Percentiles rank a stretch among this genome's conserved stretches.
phyloP scores from a whole-genome alignment of 345 rosid genomes.

The Citrus reticulata region DNA sequence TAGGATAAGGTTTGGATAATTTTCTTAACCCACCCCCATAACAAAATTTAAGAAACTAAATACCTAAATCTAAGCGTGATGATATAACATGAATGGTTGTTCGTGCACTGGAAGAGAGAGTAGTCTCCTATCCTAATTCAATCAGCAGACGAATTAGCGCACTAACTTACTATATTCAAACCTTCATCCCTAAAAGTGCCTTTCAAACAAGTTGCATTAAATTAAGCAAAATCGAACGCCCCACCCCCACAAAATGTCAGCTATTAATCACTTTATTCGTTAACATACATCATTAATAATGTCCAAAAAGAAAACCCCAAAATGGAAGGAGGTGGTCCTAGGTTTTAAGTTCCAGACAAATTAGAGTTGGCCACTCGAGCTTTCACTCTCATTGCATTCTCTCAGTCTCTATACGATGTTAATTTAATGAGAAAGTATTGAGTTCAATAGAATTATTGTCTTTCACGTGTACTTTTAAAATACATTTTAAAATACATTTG shows the following conservation, averaged over 20 bases:
- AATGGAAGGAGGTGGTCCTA: conserved; percentile 26
- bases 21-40: background rate
- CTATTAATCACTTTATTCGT: background rate
- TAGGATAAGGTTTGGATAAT: conserved; percentile 17
- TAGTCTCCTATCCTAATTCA: background rate
- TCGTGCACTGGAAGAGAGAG: background rate
- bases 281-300: background rate
- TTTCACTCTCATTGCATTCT: background rate
- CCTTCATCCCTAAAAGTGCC: background rate
- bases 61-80: background rate
- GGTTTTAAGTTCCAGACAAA: conserved; percentile 24
- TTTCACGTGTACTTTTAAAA: too few relatives aligned
- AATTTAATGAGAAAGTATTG: too few relatives aligned
- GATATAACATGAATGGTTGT: background rate
- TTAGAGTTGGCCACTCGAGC: conserved; percentile 23
- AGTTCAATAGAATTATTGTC: too few relatives aligned
- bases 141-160: background rate
- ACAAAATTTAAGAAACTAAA: background rate
- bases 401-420: background rate
- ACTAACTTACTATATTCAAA: background rate
- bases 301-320: conserved; percentile 11
- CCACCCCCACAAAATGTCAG: conserved; percentile 16
- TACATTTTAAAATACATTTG: too few relatives aligned
- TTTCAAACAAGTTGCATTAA: background rate
- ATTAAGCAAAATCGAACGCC: background rate